Base-by-base conservation (phyloP, 768 basidiomycete species). In the Vishniacozyma victoriae region DNA sequence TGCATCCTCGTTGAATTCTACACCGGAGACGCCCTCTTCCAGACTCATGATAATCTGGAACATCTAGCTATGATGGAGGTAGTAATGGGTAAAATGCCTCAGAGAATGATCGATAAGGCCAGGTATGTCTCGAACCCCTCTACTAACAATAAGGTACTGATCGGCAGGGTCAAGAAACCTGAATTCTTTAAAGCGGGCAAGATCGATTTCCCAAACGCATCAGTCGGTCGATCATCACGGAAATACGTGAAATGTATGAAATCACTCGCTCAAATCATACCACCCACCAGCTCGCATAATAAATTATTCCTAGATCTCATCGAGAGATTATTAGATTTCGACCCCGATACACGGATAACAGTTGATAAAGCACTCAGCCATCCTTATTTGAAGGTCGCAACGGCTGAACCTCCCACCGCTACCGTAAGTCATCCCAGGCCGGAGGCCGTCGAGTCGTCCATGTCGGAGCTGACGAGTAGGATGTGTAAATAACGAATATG, bases 61-160 rank as follows among this genome's bases (percentile, higher is more conserved):
- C 95, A 99, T 73, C 81, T 99, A 13, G 95, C 93, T 33, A 99
- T 99, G 95, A 99, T 99, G 95, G 92, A 97, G 71, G 84, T 87
- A 71, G 95, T 97, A 31, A 96, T 97, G 87, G 93, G 93, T 50
- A 87, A 86, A 75, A 92, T 97, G 85, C 88, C 92, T 0, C 83
- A 86, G 42, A 82, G 84, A 4, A 89, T 93, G 44, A 47, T 64
- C n/a, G 60, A 68, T 19, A 53, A 59, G 44, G 73, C 67, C 27
- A 41, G 50, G 71, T 70, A 40, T 45, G 29, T 33, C 29, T 33
- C 29, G n/a, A 33, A 9, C 29, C 9, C 29, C n/a, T 9, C 9
- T n/a, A 33, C 29, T 16, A 9, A n/a, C n/a, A n/a, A n/a, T n/a
- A n/a, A n/a, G n/a, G n/a, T n/a, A n/a, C n/a, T n/a, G n/a, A n/a